These are phyloP conservation scores for Posidonia oceanica DNA, from an alignment of 116 monocot genomes.

Conservation along the genomic window DNA sequence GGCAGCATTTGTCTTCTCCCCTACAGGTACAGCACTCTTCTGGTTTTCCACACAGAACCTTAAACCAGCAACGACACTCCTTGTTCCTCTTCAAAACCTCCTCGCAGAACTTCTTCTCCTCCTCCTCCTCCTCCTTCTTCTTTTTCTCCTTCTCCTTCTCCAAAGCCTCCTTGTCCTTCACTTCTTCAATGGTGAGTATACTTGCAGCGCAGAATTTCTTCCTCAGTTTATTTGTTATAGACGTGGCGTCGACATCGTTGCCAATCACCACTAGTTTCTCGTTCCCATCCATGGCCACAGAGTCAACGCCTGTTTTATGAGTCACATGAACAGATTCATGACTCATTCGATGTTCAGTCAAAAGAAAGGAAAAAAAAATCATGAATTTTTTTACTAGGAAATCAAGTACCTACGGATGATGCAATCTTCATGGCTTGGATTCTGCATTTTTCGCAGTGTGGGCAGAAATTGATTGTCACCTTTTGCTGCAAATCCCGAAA, in stretches of 20 bases:
- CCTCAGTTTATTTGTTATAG: constrained; percentile 6
- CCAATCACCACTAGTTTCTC: constrained; percentile 9
- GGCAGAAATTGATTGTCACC: constrained; percentile 31
- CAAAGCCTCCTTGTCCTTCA: not conserved
- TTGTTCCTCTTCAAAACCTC: not conserved
- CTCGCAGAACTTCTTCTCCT: not conserved
- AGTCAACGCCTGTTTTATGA: constrained; percentile 12
- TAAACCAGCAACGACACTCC: not conserved
- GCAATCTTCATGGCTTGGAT: constrained; percentile 22
- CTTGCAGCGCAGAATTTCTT: constrained; percentile 5
- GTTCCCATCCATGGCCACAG: not conserved
- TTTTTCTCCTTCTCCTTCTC: not conserved
- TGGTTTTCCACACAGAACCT: too few species aligned
- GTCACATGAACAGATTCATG: too few species aligned
- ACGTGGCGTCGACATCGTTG: constrained; percentile 5
- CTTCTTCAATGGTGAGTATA: constrained; percentile 7
- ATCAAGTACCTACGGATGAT: constrained; percentile 7
- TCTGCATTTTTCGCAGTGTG: constrained; percentile 20
- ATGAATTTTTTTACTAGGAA: too few species aligned
- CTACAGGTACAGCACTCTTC: too few species aligned
- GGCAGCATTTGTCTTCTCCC: too few species aligned
- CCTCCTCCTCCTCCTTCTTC: not conserved
- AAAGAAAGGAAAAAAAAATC: too few species aligned
- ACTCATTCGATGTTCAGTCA: too few species aligned
- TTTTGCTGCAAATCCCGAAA: constrained; percentile 18